Evolutionary conservation across 2,329 filamentous ascomycete species (phyloP), one percentile per base, ranked within the genome.

Genomic region (Talaromyces verruculosus): DNA sequence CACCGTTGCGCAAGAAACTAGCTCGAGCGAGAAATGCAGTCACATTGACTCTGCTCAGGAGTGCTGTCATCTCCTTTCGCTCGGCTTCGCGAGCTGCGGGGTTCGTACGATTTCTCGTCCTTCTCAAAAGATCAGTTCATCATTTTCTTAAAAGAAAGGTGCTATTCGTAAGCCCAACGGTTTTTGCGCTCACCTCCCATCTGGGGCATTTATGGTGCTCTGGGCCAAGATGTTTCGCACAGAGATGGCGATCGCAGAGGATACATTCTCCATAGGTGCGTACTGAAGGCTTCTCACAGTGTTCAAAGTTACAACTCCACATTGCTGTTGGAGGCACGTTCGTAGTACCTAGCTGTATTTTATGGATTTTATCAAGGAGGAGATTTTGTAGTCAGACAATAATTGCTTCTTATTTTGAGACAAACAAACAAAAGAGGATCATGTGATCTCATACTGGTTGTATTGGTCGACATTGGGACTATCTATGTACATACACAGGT

Each of bases 181-280:
- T 35, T 35, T 35, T 35, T 35, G 33, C 2, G 33, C 33, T 35
- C 33, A 35, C 33, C 33, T 35, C 33, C 33, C 33, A 35, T 35
- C 33, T 35, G 33, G 33, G 33, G 33, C 33, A 35, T 35, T 35
- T 35, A 35, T 35, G 33, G 33, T 35, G 33, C 33, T 35, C 33
- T 35, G 33, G 33, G 33, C 33, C 33, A 35, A 35, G 33, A 35
- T 35, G 33, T 35, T 35, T 35, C 8, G 33, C 33, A 35, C 33
- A 35, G 33, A 35, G 33, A 35, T 35, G 33, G 10, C 33, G 33
- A 35, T 35, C 33, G 33, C 79, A 81, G n/a, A 81, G 71, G 10
- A 77, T 64, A 39, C 78, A 82, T 57, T 78, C 74, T 15, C 78
- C 79, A 35, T 73, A 65, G 57, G 49, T 75, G 49, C 78, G 78